Evolutionary conservation across 768 basidiomycete genomes (phyloP), one percentile per base, ranked within the genome.

Genomic region (Hemileccinum impolitum): DNA sequence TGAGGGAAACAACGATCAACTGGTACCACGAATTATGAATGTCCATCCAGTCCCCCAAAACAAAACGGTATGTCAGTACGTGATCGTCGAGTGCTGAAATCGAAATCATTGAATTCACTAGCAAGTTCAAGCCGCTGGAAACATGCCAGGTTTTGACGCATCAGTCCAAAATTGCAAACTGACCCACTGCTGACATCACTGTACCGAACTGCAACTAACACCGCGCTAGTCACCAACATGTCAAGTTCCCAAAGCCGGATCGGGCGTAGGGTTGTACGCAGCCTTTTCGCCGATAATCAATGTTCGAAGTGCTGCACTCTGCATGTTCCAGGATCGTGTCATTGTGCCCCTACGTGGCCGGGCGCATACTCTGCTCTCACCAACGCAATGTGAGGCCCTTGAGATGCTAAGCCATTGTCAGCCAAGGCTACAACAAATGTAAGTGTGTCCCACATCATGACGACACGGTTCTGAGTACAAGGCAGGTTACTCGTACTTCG

Each of bases 341-440:
- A 80, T 92, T 32, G 71, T 88, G 17, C 86, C 89, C 0, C 70
- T 86, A 15, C 79, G 73, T 43, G 60, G 76, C 45, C 72, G 79
- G 9, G 67, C 91, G 12, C 74, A 82, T 38, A 65, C 72, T 3
- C 76, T 83, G 12, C 72, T 90, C 30, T 78, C 76, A 21, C 66
- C 75, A 40, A 67, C 77, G 1, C 79, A 74, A 39, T 69, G 73
- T 28, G 85, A 85, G 40, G 75, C 70, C 38, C 71, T 79, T 36
- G 70, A 78, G 28, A 81, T 84, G 45, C 73, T 75, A 3, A 66
- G 75, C 12, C 80, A 82, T 51, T 78, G 82, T 49, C 78, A 80
- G 47, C 85, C 88, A 15, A 78, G 87, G 19, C 65, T 92, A 18
- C 88, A 90, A 54, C 90, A 92, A 66, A 91, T 92, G 90, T 87